Conservation (phyloP, 2,329 filamentous ascomycete genomes). For the Sporothrix pallida region DNA sequence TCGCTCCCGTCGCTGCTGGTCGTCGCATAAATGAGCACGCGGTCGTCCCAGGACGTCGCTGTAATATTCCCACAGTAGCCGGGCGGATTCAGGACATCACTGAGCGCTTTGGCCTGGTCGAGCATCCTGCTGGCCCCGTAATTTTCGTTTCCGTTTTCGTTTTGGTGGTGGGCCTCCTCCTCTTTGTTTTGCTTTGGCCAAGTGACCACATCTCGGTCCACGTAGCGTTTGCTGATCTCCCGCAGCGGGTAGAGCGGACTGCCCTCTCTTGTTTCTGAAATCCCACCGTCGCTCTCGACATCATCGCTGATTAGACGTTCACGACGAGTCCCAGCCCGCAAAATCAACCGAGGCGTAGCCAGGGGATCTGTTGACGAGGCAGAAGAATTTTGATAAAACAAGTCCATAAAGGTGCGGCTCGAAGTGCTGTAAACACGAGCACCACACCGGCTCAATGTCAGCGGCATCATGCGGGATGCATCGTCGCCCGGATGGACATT, state of each 20-base stretch:
- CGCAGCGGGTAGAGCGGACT: slow-evolving; percentile 38
- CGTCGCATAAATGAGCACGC: slow-evolving; percentile 54
- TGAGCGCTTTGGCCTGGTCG: slow-evolving; percentile 40
- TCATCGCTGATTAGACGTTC: slow-evolving; percentile 38
- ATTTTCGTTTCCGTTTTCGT: no score
- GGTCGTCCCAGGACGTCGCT: slow-evolving; percentile 53
- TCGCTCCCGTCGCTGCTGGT: slow-evolving; percentile 40
- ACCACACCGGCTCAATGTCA: slow-evolving; percentile 60
- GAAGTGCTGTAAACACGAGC: slow-evolving; percentile 61
- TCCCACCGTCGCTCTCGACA: neutral
- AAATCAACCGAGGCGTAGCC: slow-evolving; percentile 55
- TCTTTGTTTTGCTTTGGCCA: slow-evolving; percentile 44
- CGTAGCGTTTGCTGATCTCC: slow-evolving; percentile 41
- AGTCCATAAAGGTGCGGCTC: slow-evolving; percentile 62
- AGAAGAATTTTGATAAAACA: slow-evolving; percentile 57
- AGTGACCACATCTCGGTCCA: slow-evolving; percentile 39
- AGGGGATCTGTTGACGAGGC: slow-evolving; percentile 39
- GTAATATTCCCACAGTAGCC: slow-evolving; percentile 46
- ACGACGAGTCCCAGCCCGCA: slow-evolving; percentile 52
- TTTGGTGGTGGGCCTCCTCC: neutral
- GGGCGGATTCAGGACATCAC: slow-evolving; percentile 50
- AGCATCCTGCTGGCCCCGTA: no score
- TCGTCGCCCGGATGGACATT: slow-evolving; percentile 58
- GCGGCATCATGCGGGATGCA: slow-evolving; percentile 49
- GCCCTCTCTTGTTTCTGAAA: slow-evolving; percentile 22